phyloP scores from a whole-genome alignment of 805 yeast genomes.

The Priceomyces medius region DNA sequence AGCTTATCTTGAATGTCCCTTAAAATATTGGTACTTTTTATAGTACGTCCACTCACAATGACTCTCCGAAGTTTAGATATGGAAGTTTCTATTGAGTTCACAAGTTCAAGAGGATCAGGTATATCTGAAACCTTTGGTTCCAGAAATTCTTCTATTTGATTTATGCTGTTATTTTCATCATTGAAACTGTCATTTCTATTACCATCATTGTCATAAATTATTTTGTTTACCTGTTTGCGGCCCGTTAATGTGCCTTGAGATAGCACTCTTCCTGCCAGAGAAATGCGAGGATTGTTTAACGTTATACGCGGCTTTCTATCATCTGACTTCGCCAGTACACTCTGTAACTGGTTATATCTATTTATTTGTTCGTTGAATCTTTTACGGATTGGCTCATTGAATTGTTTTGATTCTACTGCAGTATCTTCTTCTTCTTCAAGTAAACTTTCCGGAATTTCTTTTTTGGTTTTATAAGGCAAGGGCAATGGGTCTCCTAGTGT shows the following conservation, averaged over 20 bases:
- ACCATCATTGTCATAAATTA: not conserved
- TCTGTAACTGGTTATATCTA: not conserved
- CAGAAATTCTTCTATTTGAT: not conserved
- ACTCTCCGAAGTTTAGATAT: not conserved
- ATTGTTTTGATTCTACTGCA: constrained; percentile 9
- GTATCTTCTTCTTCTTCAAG: constrained; percentile 13
- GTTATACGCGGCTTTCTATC: not conserved
- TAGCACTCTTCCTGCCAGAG: not conserved
- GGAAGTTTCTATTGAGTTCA: not conserved
- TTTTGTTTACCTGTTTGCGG: not conserved
- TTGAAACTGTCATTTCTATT: not conserved
- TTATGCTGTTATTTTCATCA: not conserved
- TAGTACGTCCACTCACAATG: not conserved
- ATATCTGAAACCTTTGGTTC: not conserved
- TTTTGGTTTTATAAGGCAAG: constrained; percentile 26
- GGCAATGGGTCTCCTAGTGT: constrained; percentile 38
- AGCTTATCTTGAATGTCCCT: not conserved
- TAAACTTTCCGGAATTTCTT: not conserved
- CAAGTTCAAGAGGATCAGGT: not conserved
- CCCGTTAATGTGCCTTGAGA: not conserved
- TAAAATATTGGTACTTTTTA: not conserved
- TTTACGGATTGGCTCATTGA: constrained; percentile 8
- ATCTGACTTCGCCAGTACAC: not conserved
- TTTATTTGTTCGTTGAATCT: constrained; percentile 2
- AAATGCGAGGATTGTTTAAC: not conserved